phyloP scores from a whole-genome alignment of 345 rosid species.

The Psidium guajava region DNA sequence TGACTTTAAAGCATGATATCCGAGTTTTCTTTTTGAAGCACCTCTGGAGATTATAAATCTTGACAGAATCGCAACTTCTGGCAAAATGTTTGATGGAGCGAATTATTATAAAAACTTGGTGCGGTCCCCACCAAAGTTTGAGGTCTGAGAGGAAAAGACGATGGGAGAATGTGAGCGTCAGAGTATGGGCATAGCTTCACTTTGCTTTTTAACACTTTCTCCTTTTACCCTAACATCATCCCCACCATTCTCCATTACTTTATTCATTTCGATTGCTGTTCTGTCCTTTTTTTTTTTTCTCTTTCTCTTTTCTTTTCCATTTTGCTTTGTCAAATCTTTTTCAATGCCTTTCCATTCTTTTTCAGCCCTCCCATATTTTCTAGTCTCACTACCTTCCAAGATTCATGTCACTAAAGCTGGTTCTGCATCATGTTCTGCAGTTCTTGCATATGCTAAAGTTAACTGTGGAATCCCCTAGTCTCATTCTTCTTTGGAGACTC shows the following conservation, averaged over 20 bases:
- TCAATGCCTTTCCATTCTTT: neutral
- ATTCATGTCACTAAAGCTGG: constrained; percentile 7
- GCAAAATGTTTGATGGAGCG: neutral
- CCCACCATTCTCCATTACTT: neutral
- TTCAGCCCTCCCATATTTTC: constrained; percentile 2
- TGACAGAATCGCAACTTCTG: neutral
- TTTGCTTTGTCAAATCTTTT: neutral
- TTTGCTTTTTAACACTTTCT: neutral
- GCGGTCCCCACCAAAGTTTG: constrained; percentile 13
- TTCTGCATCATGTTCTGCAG: neutral
- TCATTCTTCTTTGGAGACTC: neutral
- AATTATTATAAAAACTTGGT: neutral
- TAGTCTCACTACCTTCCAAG: constrained; percentile 12
- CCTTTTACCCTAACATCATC: neutral
- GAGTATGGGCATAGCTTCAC: constrained; percentile 20
- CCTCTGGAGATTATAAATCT: neutral
- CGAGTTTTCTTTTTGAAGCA: neutral
- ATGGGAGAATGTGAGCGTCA: constrained; percentile 25
- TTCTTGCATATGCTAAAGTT: neutral
- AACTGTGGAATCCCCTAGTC: neutral
- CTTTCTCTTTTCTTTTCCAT: neutral
- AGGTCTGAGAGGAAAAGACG: constrained; percentile 18
- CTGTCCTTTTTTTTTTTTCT: neutral
- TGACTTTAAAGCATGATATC: neutral
- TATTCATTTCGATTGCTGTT: neutral